A percentile compares a stretch with the other conserved stretches of the same genome.
phyloP scores from a whole-genome alignment of 2,329 filamentous ascomycete species.

The Penicillium sp. region DNA sequence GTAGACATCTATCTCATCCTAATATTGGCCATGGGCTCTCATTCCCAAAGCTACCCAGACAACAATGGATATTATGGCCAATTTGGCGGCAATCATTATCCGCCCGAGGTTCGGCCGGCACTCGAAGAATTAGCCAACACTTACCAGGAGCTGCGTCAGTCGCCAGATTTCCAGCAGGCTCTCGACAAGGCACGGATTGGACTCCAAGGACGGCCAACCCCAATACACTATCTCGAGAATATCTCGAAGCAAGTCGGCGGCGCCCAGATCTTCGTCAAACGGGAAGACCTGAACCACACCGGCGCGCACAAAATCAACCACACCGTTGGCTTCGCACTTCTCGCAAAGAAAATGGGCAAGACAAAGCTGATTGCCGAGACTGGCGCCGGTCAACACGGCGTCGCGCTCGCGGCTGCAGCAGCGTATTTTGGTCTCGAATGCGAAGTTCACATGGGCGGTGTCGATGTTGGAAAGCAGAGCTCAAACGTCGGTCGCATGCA shows the following conservation, averaged over 20 bases:
- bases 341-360: slow-evolving; percentile 63
- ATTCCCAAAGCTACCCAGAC: slow-evolving; percentile 13
- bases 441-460: slow-evolving; percentile 87
- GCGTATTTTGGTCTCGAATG: slow-evolving; percentile 92
- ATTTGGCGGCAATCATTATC: slow-evolving; percentile 17
- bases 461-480: slow-evolving; percentile 81
- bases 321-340: slow-evolving; percentile 75
- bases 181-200: slow-evolving; percentile 15
- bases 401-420: slow-evolving; percentile 70
- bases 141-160: slow-evolving; percentile 16
- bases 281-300: slow-evolving; percentile 87
- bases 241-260: slow-evolving; percentile 68
- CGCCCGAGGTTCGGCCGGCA: slow-evolving; percentile 13
- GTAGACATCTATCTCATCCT: too few species aligned
- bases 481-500: slow-evolving; percentile 19
- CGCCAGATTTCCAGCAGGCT: slow-evolving; percentile 13
- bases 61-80: slow-evolving; percentile 4
- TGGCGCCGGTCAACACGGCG: slow-evolving; percentile 84
- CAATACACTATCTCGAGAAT: slow-evolving; percentile 32
- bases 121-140: slow-evolving; percentile 15
- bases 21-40: too few species aligned
- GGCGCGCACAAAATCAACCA: slow-evolving; percentile 96
- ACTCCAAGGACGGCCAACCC: slow-evolving; percentile 31
- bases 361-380: slow-evolving; percentile 90
- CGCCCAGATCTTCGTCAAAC: slow-evolving; percentile 57